Base-by-base conservation (phyloP, 1,284 basidiomycete genomes). In the Irpex rosettiformis region DNA sequence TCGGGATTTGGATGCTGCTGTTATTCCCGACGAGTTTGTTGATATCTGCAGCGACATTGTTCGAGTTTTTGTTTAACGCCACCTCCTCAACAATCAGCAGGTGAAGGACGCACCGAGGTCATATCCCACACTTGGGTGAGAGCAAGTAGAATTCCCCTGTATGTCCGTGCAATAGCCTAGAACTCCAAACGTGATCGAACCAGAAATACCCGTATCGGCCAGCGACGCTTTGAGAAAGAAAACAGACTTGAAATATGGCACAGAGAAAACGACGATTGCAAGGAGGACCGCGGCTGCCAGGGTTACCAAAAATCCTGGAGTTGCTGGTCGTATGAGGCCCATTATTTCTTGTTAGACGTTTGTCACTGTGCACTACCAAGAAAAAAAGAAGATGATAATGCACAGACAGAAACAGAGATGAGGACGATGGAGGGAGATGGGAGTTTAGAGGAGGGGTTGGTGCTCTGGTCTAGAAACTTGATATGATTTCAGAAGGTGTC, bases 161-260 rank as follows among this genome's bases (percentile, higher is more conserved):
- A 86, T 67, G 48, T 86, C 74, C 3, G 87, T 54, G 69, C 94
- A 96, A 66, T 93, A 96, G 0, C 94, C 94, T 48, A 96, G 72
- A 0, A 91, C 92, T 1, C 94, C 94, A 67, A 96, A 89, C 0
- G 83, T 89, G 47, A 94, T 81, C 1, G 78, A 75, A 16, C 90
- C 92, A 52, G 73, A 77, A 48, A 79, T 69, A 22, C 77, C 75
- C 27, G 78, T 73, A 4, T 75, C 72, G 0, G 76, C 66, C 58
- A 92, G 81, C 1, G 74, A 80, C 1, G 92, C 94, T 68, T 88
- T 85, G 68, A 96, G 85, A 72, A 96, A 95, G 75, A 82, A 94
- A 40, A 95, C 74, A 2, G 86, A 87, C 72, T 92, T 94, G 76
- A 95, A 79, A 68, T 86, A 82, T 0, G 94, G 94, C 5, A 93